phyloP scores from a whole-genome alignment of 495 filamentous ascomycete genomes.

The Articulospora tetracladia region DNA sequence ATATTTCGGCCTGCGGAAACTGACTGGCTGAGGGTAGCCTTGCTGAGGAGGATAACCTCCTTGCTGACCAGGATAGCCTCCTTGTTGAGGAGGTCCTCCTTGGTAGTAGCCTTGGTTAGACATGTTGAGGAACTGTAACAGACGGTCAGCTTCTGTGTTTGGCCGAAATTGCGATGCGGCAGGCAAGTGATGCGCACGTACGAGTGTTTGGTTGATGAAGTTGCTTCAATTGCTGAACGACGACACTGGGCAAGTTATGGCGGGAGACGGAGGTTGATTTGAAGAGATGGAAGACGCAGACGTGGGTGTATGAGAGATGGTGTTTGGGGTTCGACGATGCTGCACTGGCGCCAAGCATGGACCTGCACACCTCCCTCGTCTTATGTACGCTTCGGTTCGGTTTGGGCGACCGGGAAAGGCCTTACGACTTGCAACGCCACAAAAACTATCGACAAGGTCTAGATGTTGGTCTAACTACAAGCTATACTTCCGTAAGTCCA shows the following conservation, averaged over 20 bases:
- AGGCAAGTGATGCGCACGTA: not conserved
- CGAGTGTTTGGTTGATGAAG: constrained; percentile 2
- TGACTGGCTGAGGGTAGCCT: constrained; percentile 13
- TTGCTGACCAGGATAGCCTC: constrained; percentile 7
- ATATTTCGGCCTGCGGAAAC: not conserved
- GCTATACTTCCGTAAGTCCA: too few species aligned
- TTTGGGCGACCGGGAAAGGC: not conserved
- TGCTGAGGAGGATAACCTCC: constrained; percentile 15
- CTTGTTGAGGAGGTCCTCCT: constrained; percentile 17
- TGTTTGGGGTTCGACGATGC: not conserved
- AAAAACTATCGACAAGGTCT: not conserved
- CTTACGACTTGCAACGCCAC: not conserved
- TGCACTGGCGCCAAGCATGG: not conserved
- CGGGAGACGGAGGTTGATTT: not conserved
- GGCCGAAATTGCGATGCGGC: not conserved
- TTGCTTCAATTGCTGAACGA: too few species aligned
- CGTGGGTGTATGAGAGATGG: not conserved
- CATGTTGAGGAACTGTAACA: constrained; percentile 29
- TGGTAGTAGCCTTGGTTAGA: constrained; percentile 42
- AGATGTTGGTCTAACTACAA: not conserved
- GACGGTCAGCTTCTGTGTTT: not conserved
- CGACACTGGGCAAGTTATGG: too few species aligned
- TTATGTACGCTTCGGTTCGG: not conserved
- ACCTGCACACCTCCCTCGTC: not conserved
- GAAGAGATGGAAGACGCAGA: not conserved